A percentile compares a stretch with the other conserved stretches of the same genome.
These are phyloP conservation scores for Hirschioporus abietinus DNA, from an alignment of 768 basidiomycete species.

Conservation along the genomic window DNA sequence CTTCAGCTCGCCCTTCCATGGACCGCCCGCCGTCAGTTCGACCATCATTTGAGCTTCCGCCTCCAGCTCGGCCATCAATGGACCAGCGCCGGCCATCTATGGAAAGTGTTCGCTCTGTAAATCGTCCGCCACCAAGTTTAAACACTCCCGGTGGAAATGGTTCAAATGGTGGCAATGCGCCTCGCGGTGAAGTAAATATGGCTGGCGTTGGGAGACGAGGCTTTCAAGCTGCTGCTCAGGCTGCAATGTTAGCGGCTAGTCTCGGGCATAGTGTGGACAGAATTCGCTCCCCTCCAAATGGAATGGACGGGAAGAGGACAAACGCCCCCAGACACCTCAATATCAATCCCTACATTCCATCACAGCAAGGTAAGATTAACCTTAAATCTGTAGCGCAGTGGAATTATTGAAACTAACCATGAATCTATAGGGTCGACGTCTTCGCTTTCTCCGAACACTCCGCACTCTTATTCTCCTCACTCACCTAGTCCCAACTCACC, in stretches of 20 bases:
- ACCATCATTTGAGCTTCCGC: constrained; percentile 1
- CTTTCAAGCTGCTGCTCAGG: constrained; percentile 69
- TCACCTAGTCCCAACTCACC: constrained; percentile 25
- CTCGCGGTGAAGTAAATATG: constrained; percentile 78
- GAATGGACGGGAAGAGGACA: constrained; percentile 24
- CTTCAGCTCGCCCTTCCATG: constrained; percentile 17
- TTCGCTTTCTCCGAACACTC: constrained; percentile 29
- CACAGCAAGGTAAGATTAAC: not conserved
- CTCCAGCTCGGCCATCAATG: constrained; percentile 7
- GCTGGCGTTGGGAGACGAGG: constrained; percentile 86
- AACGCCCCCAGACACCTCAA: constrained; percentile 43
- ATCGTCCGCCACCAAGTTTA: constrained; percentile 11
- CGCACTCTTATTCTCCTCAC: constrained; percentile 24
- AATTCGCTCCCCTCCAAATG: constrained; percentile 3
- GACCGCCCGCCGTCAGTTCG: constrained; percentile 10
- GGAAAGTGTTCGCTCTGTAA: constrained; percentile 17
- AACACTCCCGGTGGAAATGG: not conserved
- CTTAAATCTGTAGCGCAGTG: not conserved
- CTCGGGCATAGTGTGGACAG: not conserved
- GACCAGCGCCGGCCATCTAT: constrained; percentile 20
- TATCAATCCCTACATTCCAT: constrained; percentile 31
- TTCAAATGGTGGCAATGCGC: constrained; percentile 13
- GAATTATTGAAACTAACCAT: not conserved
- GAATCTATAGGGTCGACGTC: constrained; percentile 17
- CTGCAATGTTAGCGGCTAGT: constrained; percentile 40